A percentile compares a stretch with the other conserved stretches of the same genome.
Evolutionary conservation across 108 stramenopile species (phyloP).

Genomic region (Thalassiosira profunda): DNA sequence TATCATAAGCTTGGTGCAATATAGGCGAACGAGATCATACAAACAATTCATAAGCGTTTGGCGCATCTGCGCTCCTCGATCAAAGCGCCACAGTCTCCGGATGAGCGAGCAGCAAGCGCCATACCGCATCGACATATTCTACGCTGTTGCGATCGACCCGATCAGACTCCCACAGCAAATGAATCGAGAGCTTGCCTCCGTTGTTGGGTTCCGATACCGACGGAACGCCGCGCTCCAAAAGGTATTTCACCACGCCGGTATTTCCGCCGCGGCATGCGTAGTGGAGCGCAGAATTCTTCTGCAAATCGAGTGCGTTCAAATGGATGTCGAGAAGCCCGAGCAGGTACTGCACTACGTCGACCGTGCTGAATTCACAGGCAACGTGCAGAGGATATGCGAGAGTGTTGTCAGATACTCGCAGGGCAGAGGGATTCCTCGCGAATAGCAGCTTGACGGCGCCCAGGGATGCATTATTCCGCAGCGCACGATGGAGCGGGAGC

Average conservation of each 20-base stretch:
- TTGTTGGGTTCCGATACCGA: not conserved
- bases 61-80: too few species aligned
- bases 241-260: not conserved
- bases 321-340: not conserved
- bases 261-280: slow-evolving; percentile 12
- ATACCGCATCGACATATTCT: slow-evolving; percentile 6
- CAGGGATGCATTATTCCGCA: too few species aligned
- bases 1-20: too few species aligned
- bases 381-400: too few species aligned
- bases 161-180: slow-evolving; percentile 5
- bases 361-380: too few species aligned
- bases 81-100: too few species aligned
- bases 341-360: slow-evolving; percentile 8
- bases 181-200: not conserved
- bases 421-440: too few species aligned
- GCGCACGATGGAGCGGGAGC: too few species aligned
- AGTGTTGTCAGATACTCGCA: too few species aligned
- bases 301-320: not conserved
- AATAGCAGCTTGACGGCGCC: too few species aligned
- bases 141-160: not conserved
- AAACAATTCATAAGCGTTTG: too few species aligned
- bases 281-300: not conserved
- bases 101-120: slow-evolving; percentile 10
- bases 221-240: not conserved
- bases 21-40: too few species aligned